phyloP scores from a whole-genome alignment of 345 rosid species.

The Citrus hindsii region DNA sequence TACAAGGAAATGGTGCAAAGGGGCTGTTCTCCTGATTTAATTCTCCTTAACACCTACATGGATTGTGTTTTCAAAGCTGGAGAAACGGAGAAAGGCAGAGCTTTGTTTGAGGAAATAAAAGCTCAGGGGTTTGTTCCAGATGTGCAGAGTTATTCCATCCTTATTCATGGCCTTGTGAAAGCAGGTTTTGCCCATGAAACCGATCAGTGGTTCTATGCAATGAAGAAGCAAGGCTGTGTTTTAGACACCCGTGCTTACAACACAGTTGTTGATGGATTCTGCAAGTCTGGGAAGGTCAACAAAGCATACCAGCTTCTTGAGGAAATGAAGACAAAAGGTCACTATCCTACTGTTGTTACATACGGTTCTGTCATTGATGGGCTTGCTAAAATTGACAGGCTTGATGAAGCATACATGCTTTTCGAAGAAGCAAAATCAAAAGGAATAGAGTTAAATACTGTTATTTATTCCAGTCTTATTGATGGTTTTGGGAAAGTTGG shows the following conservation, averaged over 20 bases:
- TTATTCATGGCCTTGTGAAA: conserved; percentile 77
- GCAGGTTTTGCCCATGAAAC: conserved; percentile 89
- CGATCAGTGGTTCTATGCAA: conserved; percentile 63
- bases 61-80: conserved; percentile 92
- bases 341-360: conserved; percentile 79
- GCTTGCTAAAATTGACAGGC: conserved; percentile 87
- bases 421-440: conserved; percentile 92
- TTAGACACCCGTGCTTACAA: conserved; percentile 86
- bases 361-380: conserved; percentile 91
- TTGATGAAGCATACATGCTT: conserved; percentile 97
- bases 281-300: conserved; percentile 90
- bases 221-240: conserved; percentile 90
- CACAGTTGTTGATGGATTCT: conserved; percentile 82
- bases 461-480: conserved; percentile 81
- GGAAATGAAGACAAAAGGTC: conserved; percentile 88
- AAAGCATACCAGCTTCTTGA: conserved; percentile 91
- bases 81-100: conserved; percentile 78
- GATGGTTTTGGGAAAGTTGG: conserved; percentile 98
- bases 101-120: conserved; percentile 79
- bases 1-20: conserved; percentile 75
- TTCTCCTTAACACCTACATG: conserved; percentile 83
- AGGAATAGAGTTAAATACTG: conserved; percentile 66
- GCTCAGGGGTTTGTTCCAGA: conserved; percentile 66
- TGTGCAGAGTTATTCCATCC: conserved; percentile 71
- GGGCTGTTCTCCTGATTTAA: conserved; percentile 73